Conservation (phyloP, 2,329 filamentous ascomycete genomes). For the Pezicula radicicola region DNA sequence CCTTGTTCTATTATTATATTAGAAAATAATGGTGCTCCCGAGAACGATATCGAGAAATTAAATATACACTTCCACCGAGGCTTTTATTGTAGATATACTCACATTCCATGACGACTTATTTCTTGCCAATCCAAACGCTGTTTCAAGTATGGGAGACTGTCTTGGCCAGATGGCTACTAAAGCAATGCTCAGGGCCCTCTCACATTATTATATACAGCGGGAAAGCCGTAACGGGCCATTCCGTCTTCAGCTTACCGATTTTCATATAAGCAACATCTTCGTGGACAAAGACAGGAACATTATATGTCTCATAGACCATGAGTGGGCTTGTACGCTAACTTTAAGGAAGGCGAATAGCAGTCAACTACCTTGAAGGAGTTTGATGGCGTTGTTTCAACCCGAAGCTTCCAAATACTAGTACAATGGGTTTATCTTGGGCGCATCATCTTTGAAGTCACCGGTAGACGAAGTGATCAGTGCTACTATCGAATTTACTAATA, state of each 20-base stretch:
- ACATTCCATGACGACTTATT: conserved; percentile 25
- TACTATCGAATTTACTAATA: too few species aligned
- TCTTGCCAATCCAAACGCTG: conserved; percentile 21
- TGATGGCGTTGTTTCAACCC: too few species aligned
- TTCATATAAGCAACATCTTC: conserved; percentile 33
- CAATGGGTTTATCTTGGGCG: too few species aligned
- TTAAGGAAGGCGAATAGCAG: too few species aligned
- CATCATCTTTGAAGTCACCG: too few species aligned
- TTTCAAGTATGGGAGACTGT: conserved; percentile 20
- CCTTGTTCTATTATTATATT: conserved; percentile 24
- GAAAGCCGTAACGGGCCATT: conserved; percentile 25
- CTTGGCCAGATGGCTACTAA: conserved; percentile 24
- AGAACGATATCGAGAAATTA: conserved; percentile 26
- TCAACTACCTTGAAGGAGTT: too few species aligned
- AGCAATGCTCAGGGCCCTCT: conserved; percentile 21
- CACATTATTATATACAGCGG: conserved; percentile 24
- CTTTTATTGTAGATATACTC: conserved; percentile 19
- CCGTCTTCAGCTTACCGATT: conserved; percentile 27
- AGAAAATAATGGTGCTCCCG: conserved; percentile 30
- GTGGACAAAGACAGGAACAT: conserved; percentile 34
- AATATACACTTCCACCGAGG: conserved; percentile 26
- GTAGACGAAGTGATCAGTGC: too few species aligned
- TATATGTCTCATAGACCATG: conserved; percentile 30
- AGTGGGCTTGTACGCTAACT: conserved; percentile 32
- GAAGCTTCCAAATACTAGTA: too few species aligned